Evolutionary conservation across 192 early-diverging fungal genomes (phyloP).

Genomic region (Powellomyces hirtus): DNA sequence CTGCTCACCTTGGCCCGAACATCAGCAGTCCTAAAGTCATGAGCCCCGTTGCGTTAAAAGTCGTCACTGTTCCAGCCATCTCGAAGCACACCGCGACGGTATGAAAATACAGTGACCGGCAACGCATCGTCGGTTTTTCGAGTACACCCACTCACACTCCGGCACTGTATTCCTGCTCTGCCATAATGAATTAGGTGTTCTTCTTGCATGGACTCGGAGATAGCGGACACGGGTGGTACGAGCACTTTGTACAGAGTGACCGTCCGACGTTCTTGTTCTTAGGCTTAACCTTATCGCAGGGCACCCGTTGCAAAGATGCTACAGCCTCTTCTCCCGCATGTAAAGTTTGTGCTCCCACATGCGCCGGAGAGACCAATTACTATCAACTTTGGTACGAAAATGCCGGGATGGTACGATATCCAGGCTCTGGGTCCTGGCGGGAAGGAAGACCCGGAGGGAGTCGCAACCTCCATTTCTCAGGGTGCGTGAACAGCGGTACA

Average conservation of each 20-base stretch:
- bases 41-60: slow-evolving; percentile 18
- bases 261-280: too few species aligned
- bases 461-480: slow-evolving; percentile 58
- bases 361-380: slow-evolving; percentile 60
- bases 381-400: slow-evolving; percentile 75
- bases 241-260: too few species aligned
- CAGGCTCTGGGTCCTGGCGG: slow-evolving; percentile 36
- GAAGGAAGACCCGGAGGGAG: slow-evolving; percentile 69
- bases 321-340: slow-evolving; percentile 60
- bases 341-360: slow-evolving; percentile 90
- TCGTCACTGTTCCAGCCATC: slow-evolving; percentile 38
- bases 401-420: slow-evolving; percentile 95
- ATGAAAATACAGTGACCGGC: background rate
- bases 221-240: slow-evolving; percentile 50
- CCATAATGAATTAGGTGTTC: slow-evolving; percentile 45
- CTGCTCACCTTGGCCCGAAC: too few species aligned
- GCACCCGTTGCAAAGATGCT: slow-evolving; percentile 55
- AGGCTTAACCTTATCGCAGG: too few species aligned
- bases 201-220: slow-evolving; percentile 82
- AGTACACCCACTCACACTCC: background rate
- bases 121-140: background rate
- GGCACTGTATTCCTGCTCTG: background rate
- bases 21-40: too few species aligned
- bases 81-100: slow-evolving; percentile 70
- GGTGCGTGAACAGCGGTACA: slow-evolving; percentile 8